These are phyloP conservation scores for Cenchrus americanus DNA, from an alignment of 176 grass and related monocot species.

Conservation along the genomic window DNA sequence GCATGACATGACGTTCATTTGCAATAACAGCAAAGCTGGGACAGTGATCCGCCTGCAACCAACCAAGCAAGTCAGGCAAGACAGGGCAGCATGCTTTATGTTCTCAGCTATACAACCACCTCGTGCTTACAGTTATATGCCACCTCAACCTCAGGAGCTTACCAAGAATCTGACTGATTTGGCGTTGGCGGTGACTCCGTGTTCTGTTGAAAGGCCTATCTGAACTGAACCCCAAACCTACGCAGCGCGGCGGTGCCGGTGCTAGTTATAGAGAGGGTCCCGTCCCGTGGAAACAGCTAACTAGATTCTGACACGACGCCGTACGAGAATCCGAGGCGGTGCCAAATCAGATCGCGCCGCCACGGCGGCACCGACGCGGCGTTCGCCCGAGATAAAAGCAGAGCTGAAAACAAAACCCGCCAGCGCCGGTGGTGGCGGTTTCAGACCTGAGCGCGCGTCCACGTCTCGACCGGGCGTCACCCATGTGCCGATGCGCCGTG, in stretches of 20 bases:
- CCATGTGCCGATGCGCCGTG: slow-evolving; percentile 3
- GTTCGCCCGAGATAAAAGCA: not conserved
- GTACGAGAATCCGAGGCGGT: slow-evolving; percentile 20
- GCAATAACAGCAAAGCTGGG: too few relatives aligned
- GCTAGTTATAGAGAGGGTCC: not conserved
- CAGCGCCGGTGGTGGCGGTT: not conserved
- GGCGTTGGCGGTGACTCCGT: slow-evolving; percentile 13
- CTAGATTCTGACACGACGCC: not conserved
- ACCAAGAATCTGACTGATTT: not conserved
- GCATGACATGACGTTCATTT: too few relatives aligned
- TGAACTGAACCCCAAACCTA: slow-evolving; percentile 15
- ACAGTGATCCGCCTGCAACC: too few relatives aligned
- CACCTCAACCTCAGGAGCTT: not conserved
- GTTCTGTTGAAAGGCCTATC: not conserved
- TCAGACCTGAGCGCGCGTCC: not conserved
- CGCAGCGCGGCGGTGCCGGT: not conserved
- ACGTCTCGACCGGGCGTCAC: not conserved
- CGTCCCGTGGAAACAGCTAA: not conserved
- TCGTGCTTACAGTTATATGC: not conserved
- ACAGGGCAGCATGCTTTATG: too few relatives aligned
- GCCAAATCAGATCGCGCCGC: slow-evolving; percentile 29
- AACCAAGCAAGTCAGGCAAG: too few relatives aligned
- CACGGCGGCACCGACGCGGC: slow-evolving; percentile 30
- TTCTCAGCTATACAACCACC: not conserved
- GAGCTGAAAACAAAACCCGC: not conserved